Evolutionary conservation across 345 rosid species (phyloP), one percentile per base, ranked within the genome.

Genomic region (Gossypium raimondii): DNA sequence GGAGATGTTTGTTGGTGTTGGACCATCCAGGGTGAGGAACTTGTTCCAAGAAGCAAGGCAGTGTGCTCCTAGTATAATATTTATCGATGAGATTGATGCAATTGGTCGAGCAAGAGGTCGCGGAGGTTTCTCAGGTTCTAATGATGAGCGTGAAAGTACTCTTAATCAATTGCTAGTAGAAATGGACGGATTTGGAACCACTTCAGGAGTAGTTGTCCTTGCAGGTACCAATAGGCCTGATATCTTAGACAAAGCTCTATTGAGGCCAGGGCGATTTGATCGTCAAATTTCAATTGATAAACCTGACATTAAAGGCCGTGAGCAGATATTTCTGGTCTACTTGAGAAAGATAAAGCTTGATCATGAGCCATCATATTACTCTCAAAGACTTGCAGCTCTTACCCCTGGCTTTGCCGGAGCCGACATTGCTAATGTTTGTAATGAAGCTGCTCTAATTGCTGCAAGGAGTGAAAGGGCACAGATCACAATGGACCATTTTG

Each of bases 1-100:
- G 94, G 99, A 95, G 87, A 90, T 95, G 98, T 95, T 95, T 84
- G 99, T 95, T 68, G 99, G 98, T 60, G 98, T 95, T 79, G 99
- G 99, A 72, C 99, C 98, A 11, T 93, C 99, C 2, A 90, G 98
- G 81, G 99, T 95, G 48, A 89, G 99, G 78, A 85, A 85, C 78
- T 89, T 95, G 87, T 95, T 95, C 82, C 97, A 91, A 78, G 99
- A 95, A 77, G 98, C 99, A 45, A 90, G 99, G 79, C 89, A 87
- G 63, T 80, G 90, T 82, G 92, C 98, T 20, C 97, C 99, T 11
- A 91, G 98, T 75, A 95, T 95, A 78, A 77, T 93, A 58, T 95
- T 95, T 79, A 95, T 95, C 13, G 98, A 95, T 83, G 99, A 95
- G 82, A 93, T 93, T 25, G 97, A 93, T 79, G 99, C 99, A 13